Base-by-base conservation (phyloP, 768 basidiomycete species). In the Kwoniella pini region DNA sequence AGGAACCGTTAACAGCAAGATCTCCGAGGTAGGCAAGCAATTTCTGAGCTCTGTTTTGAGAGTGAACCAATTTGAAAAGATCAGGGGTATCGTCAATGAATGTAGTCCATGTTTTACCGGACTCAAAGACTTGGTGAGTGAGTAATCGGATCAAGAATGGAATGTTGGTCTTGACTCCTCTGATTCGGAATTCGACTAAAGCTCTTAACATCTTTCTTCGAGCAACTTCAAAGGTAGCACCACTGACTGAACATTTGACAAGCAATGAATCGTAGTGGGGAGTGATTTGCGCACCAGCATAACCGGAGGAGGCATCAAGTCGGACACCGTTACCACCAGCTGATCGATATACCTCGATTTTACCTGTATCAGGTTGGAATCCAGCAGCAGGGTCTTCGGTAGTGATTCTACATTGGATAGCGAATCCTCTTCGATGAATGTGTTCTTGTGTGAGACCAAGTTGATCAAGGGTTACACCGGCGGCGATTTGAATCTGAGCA, bases 1-100 rank as follows among this genome's bases (percentile, higher is more conserved):
- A 89, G 74, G 90, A 94, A 54, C 96, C 96, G 73, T 99, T 99
- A 81, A 99, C 96, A 51, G 91, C 90, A 42, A 99, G 84, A 77
- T 99, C 96, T 63, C 96, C 96, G 33, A 99, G 88, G 80, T 98
- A 99, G 5, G 92, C 88, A 45, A 99, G 84, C 55, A 99, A 81
- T 79, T 98, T 98, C 80, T 97, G 94, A 3, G 96, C 96, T 80
- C 96, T 90, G 81, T 99, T 99, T 80, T 94, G 94, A 69, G 88
- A 92, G 72, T 91, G 89, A 6, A 99, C 94, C 57, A 99, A 86
- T 80, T 94, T 96, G 87, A 98, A 99, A 64, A 99, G 86, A 75
- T 97, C 93, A n/a, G 92, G 94, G 1, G 95, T 97, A 80, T 99
- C 96, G 74, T 99, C 96, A 80, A 99, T 98, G 83, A 99, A 98